phyloP scores from a whole-genome alignment of 2,329 filamentous ascomycete species.

The Aspergillus sp. region DNA sequence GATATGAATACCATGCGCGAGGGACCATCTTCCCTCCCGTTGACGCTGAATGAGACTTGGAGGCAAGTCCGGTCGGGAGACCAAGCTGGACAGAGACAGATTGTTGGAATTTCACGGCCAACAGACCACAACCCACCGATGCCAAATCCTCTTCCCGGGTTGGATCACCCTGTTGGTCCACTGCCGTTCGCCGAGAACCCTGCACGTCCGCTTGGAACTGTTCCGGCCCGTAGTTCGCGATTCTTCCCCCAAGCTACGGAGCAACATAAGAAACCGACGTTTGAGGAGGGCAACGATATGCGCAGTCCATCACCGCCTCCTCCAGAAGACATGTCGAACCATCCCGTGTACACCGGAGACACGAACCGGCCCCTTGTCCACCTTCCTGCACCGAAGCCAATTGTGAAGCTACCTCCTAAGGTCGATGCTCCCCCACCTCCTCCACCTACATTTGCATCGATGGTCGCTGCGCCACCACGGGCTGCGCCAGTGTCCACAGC shows the following conservation, averaged over 20 bases:
- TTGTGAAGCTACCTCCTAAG: slow-evolving; percentile 76
- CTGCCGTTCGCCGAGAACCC: slow-evolving; percentile 37
- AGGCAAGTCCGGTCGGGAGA: slow-evolving; percentile 45
- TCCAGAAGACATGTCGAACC: slow-evolving; percentile 55
- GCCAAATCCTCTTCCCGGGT: slow-evolving; percentile 32
- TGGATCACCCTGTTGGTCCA: slow-evolving; percentile 38
- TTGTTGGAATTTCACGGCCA: slow-evolving; percentile 38
- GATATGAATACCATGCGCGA: slow-evolving; percentile 42
- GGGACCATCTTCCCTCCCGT: slow-evolving; percentile 32
- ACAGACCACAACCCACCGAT: slow-evolving; percentile 26
- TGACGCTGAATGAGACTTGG: slow-evolving; percentile 48
- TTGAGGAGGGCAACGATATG: slow-evolving; percentile 32
- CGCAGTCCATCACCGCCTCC: slow-evolving; percentile 54
- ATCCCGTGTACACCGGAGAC: slow-evolving; percentile 57
- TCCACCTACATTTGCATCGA: slow-evolving; percentile 47
- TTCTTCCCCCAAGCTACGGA: slow-evolving; percentile 48
- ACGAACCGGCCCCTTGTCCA: slow-evolving; percentile 54
- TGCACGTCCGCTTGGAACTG: slow-evolving; percentile 33
- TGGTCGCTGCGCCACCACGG: slow-evolving; percentile 41
- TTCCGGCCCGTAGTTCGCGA: slow-evolving; percentile 45
- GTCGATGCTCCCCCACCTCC: slow-evolving; percentile 44
- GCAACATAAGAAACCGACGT: slow-evolving; percentile 31
- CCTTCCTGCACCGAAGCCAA: slow-evolving; percentile 62
- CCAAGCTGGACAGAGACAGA: slow-evolving; percentile 39
- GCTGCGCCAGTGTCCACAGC: slow-evolving; percentile 47